A percentile compares a stretch with the other conserved stretches of the same genome.
Evolutionary conservation across 768 basidiomycete genomes (phyloP).

Genomic region (Baorangia bicolor): DNA sequence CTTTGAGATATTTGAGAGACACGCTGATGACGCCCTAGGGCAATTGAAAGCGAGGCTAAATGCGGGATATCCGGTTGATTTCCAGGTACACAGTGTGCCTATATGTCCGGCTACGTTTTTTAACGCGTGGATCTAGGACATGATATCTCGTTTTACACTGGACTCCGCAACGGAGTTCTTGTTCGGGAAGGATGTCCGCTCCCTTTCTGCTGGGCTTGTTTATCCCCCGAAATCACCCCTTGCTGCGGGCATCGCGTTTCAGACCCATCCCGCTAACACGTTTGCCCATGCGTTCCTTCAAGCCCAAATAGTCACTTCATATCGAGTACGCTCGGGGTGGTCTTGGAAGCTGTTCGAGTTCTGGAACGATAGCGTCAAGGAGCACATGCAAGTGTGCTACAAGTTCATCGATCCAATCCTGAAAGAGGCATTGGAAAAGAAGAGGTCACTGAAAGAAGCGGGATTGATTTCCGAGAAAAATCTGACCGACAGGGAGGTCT

Average conservation of each 20-base stretch:
- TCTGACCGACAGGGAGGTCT: conserved; percentile 6
- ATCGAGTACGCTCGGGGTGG: conserved; percentile 40
- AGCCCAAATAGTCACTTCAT: conserved; percentile 43
- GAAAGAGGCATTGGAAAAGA: conserved; percentile 43
- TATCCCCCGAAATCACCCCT: no score
- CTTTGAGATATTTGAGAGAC: no score
- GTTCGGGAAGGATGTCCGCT: no score
- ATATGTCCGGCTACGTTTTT: not conserved
- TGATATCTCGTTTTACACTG: no score
- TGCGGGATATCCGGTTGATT: conserved; percentile 52
- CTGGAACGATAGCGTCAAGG: conserved; percentile 45
- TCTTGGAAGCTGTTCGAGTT: conserved; percentile 56
- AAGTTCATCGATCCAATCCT: conserved; percentile 56
- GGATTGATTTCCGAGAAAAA: conserved; percentile 16
- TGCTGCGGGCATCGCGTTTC: conserved; percentile 4
- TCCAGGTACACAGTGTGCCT: conserved; percentile 40
- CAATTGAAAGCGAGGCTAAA: conserved; percentile 43
- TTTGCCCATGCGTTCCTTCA: conserved; percentile 52
- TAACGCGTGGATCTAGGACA: conserved; percentile 37
- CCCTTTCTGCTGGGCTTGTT: no score
- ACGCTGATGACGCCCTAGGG: conserved; percentile 44
- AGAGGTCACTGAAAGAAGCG: conserved; percentile 24
- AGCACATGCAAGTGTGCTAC: conserved; percentile 47
- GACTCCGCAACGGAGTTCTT: no score
- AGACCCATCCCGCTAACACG: conserved; percentile 35